A percentile compares a stretch with the other conserved stretches of the same genome.
These are phyloP conservation scores for Plasmodium gonderi DNA, from an alignment of 169 alveolate genomes.

Conservation along the genomic window DNA sequence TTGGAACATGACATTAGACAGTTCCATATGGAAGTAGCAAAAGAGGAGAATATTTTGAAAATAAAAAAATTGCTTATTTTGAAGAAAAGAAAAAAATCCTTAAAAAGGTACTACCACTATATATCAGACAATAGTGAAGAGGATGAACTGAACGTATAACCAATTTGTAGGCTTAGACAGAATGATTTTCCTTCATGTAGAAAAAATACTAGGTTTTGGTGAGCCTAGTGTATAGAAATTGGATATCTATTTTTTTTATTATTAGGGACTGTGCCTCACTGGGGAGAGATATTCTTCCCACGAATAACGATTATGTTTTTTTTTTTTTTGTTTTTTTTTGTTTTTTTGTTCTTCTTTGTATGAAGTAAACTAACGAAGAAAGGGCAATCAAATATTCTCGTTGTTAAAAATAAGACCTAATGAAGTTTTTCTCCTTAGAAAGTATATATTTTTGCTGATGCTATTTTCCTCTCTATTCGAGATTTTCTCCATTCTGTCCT, in stretches of 20 bases:
- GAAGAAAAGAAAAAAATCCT: constrained; percentile 17
- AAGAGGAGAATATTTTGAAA: constrained; percentile 28
- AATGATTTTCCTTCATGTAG: neutral
- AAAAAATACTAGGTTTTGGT: neutral
- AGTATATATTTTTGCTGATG: neutral
- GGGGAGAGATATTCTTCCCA: neutral
- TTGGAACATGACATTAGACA: constrained; percentile 21
- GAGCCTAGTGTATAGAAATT: too few relatives aligned
- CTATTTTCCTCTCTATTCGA: neutral
- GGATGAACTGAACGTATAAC: constrained; percentile 27
- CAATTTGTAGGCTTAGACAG: neutral
- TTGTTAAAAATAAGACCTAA: too few relatives aligned
- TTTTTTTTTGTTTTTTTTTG: neutral
- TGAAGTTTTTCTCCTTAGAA: neutral
- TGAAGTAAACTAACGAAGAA: neutral
- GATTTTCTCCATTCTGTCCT: neutral
- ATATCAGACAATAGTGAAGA: constrained; percentile 58
- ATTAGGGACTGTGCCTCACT: neutral
- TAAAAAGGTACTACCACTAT: constrained; percentile 31
- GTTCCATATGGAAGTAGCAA: neutral
- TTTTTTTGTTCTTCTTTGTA: neutral
- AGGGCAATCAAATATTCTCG: too few relatives aligned
- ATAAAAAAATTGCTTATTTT: constrained; percentile 21
- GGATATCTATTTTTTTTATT: too few relatives aligned
- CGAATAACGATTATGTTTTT: neutral